phyloP scores from a whole-genome alignment of 805 yeast genomes.

The Candida patagonica region DNA sequence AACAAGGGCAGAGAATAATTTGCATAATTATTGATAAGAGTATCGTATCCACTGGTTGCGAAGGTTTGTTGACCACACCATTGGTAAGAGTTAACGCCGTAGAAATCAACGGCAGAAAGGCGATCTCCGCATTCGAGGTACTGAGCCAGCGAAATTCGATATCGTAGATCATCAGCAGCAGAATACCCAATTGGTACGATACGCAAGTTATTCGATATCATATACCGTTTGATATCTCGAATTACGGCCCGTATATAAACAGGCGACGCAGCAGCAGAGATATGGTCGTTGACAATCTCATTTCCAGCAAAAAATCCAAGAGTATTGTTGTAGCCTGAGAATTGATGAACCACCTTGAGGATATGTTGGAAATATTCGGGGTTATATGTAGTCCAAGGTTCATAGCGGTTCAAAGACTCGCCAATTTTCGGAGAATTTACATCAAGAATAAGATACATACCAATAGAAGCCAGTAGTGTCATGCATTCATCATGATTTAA shows the following conservation, averaged over 20 bases:
- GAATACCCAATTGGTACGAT: conserved; percentile 87
- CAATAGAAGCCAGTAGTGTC: conserved; percentile 85
- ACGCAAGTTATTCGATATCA: conserved; percentile 49
- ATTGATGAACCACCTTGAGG: conserved; percentile 70
- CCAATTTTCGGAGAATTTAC: conserved; percentile 78
- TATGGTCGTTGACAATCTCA: conserved; percentile 75
- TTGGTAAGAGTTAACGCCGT: conserved; percentile 74
- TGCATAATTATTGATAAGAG: conserved; percentile 61
- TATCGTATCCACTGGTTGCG: conserved; percentile 63
- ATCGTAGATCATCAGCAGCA: conserved; percentile 86
- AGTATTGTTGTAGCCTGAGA: conserved; percentile 78
- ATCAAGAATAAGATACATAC: conserved; percentile 83
- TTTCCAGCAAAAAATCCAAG: conserved; percentile 96
- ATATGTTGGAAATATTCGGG: conserved; percentile 62
- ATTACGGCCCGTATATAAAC: conserved; percentile 67
- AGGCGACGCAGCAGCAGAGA: conserved; percentile 56
- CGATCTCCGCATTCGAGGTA: conserved; percentile 69
- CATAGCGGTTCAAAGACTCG: conserved; percentile 80
- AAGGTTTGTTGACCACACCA: conserved; percentile 86
- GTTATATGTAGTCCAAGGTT: conserved; percentile 87
- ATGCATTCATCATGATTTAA: conserved; percentile 82
- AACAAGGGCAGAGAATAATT: conserved; percentile 70
- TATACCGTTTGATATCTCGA: conserved; percentile 72
- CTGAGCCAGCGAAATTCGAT: conserved; percentile 64
- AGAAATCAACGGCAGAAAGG: conserved; percentile 52